Evolutionary conservation across 1,284 basidiomycete genomes (phyloP), one percentile per base, ranked within the genome.

Genomic region (Caloboletus inedulis): DNA sequence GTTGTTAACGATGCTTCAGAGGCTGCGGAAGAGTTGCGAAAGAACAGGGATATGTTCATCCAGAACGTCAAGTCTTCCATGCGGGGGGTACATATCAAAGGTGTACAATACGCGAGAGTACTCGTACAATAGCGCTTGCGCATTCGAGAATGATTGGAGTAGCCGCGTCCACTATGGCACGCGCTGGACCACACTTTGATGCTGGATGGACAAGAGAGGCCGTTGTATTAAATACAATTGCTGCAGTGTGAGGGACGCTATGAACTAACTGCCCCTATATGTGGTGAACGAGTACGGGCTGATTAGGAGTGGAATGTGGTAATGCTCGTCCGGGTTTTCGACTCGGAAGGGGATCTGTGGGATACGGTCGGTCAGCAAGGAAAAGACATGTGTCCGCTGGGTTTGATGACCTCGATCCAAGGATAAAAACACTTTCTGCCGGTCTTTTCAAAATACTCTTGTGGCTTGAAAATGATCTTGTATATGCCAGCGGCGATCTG

Each of bases 201-300:
- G 41, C 27, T 45, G 46, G 30, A 40, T 30, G 39, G 53, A 57
- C 49, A 49, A 39, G 23, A 27, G 25, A n/a, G 34, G 31, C 30
- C 30, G 30, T 19, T 46, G 41, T 52, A 47, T 41, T 47, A 33
- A 45, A 21, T 40, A 51, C 47, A 44, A 54, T 53, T 18, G 29
- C 23, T 39, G 27, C 29, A 29, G 10, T 34, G n/a, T n/a, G n/a
- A n/a, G n/a, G 16, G 16, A 34, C 12, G 9, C 16, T 19, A 18
- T 16, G 27, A 25, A 43, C 65, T 16, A 92, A 69, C 89, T 93
- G 18, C 94, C 94, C 57, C 92, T 79, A 69, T 96, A 96, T 7
- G 94, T 96, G 16, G 94, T 94, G 70, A 88, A 98, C 1, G 89
- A 90, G 72, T 88, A 94, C 7, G 94, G 94, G 67, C 90, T 94